phyloP scores from a whole-genome alignment of 306 rosid genomes.

The Phaseolus lunatus region DNA sequence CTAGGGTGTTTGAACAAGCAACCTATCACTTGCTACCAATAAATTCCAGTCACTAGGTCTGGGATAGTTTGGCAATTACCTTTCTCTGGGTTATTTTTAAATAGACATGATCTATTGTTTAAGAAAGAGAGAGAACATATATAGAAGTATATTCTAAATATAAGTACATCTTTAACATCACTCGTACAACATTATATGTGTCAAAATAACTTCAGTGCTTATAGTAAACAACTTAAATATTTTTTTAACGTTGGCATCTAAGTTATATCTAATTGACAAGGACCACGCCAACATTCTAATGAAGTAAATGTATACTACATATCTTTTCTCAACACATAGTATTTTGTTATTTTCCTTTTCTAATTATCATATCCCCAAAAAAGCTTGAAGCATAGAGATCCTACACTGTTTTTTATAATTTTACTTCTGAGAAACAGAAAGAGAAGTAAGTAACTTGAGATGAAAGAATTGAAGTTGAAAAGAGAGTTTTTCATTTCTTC shows the following conservation, averaged over 20 bases:
- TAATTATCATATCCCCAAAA: too few relatives aligned
- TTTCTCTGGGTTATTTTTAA: not conserved
- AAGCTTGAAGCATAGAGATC: not conserved
- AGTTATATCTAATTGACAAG: not conserved
- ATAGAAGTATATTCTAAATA: not conserved
- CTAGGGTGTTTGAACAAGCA: not conserved
- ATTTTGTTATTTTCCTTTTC: not conserved
- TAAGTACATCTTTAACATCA: conserved; percentile 12
- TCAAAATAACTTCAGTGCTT: not conserved
- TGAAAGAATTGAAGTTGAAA: not conserved
- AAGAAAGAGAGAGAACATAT: not conserved
- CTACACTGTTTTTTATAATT: too few relatives aligned
- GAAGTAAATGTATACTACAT: not conserved
- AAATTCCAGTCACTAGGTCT: not conserved
- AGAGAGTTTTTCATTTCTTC: not conserved
- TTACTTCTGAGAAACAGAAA: not conserved
- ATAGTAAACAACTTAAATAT: not conserved
- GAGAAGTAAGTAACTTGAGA: not conserved
- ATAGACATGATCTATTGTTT: not conserved
- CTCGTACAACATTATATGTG: not conserved
- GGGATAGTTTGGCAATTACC: not conserved
- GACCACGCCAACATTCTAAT: not conserved
- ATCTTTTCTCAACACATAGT: not conserved
- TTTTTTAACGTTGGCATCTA: not conserved
- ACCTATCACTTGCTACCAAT: not conserved